These are phyloP conservation scores for Yamadazyma triangularis DNA, from an alignment of 1,139 yeast species.

Conservation along the genomic window DNA sequence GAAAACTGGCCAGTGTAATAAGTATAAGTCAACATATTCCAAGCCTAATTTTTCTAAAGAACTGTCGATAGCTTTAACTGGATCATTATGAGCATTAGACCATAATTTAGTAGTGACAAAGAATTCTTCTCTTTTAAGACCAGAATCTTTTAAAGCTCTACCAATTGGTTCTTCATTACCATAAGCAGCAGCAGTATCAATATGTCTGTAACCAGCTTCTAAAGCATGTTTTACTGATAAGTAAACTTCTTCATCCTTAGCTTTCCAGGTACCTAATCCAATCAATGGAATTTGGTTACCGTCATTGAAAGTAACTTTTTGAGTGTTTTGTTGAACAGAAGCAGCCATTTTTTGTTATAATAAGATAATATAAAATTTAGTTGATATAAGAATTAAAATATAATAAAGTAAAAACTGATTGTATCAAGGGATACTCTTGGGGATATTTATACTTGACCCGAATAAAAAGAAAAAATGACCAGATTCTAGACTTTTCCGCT, in stretches of 20 bases:
- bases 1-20: slow-evolving; percentile 80
- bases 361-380: too few relatives aligned
- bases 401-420: too few relatives aligned
- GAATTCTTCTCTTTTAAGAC: slow-evolving; percentile 59
- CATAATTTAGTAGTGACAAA: slow-evolving; percentile 76
- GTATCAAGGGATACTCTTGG: too few relatives aligned
- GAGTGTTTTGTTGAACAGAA: slow-evolving; percentile 6
- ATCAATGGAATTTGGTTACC: slow-evolving; percentile 59
- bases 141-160: slow-evolving; percentile 52
- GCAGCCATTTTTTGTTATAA: slow-evolving; percentile 4
- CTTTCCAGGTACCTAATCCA: slow-evolving; percentile 76
- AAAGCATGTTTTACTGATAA: slow-evolving; percentile 57
- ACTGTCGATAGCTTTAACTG: slow-evolving; percentile 49
- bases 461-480: too few relatives aligned
- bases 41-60: slow-evolving; percentile 61
- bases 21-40: slow-evolving; percentile 74
- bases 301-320: slow-evolving; percentile 42
- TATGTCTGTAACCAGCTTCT: slow-evolving; percentile 65
- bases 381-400: too few relatives aligned
- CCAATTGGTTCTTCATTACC: slow-evolving; percentile 65
- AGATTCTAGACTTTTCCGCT: too few relatives aligned
- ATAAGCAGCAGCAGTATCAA: slow-evolving; percentile 69
- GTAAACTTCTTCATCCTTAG: slow-evolving; percentile 46
- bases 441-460: too few relatives aligned
- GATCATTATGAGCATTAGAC: slow-evolving; percentile 57